Evolutionary conservation across 768 basidiomycete species (phyloP), one percentile per base, ranked within the genome.

Genomic region (Tulasnella sp.): DNA sequence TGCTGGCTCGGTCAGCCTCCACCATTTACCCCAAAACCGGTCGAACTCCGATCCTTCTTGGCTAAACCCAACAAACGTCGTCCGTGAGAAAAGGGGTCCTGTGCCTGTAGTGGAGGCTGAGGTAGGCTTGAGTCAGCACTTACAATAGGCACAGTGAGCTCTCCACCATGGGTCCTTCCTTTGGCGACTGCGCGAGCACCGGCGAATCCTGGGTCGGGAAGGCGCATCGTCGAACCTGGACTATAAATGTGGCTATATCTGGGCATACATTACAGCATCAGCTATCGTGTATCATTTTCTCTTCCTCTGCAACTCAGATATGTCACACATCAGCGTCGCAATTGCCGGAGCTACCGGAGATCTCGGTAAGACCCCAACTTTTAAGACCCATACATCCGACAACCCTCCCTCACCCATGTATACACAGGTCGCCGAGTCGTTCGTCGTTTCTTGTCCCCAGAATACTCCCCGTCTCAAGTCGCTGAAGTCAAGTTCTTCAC

Each of bases 401-500:
- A 2, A 8, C 14, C 9, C 54, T 11, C 44, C 12, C n/a, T 48
- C 14, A 11, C 44, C 18, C 31, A 28, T 24, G 1, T 18, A 37
- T 34, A n/a, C 2, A n/a, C 2, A 78, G 77, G 77, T 37, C 28
- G 48, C 31, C 40, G 34, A 37, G 69, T 78, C n/a, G 60, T 41
- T n/a, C 50, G 60, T 12, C 34, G 34, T 14, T 72, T 78, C 34
- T 34, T 78, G 20, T 75, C 74, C 4, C 40, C 74, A 6, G 28
- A 64, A 31, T 64, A 58, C 42, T 28, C 5, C 12, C 77, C 77
- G 34, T 42, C 50, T 14, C 31, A 42, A 20, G 83, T 84, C 81
- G 50, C 81, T 22, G 24, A 60, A 31, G 77, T 85, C 31, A 76
- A 82, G 37, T 76, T 81, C 60, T 58, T 83, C 54, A 81, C 80